Evolutionary conservation across 2,329 filamentous ascomycete genomes (phyloP), one percentile per base, ranked within the genome.

Genomic region (Pseudogymnoascus sp.): DNA sequence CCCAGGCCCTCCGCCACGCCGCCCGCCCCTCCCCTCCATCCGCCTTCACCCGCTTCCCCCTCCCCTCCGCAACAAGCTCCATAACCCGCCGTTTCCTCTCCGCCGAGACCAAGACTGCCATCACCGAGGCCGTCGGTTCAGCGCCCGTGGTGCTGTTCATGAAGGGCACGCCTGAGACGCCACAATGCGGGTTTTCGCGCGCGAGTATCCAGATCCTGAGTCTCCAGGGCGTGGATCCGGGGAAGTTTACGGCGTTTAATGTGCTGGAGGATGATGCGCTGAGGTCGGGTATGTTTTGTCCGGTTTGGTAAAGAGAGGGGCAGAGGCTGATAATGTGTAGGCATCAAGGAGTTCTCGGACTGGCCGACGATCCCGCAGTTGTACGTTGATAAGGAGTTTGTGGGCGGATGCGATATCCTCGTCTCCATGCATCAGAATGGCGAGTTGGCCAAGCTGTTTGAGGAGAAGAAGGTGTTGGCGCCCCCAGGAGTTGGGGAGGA

Each of bases 351-450:
- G 78, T 99, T 95, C 81, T 96, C 93, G 1, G 95, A 98, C 75
- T 99, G 95, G 95, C 95, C 95, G 12, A 99, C 95, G 19, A 98
- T 99, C 74, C 95, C 95, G 6, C 95, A 99, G 77, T 83, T 99
- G 16, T 99, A 98, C 77, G 82, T 99, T 61, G 86, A 96, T 67
- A 93, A 93, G 79, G 93, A 99, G 75, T 99, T 99, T 74, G 82
- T 99, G 56, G 95, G 95, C 62, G 95, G 95, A n/a, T 97, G 93
- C 75, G 95, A 99, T 76, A 99, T 99, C 68, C 77, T 99, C 70
- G 89, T 98, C 75, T 89, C 89, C 2, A 98, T 99, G 95, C 93
- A 98, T 79, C 90, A 97, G 78, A 96, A 91, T 73, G 95, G 95
- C 28, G 92, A 96, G 69, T 79, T 99, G 71, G 91, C 92, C 7